A percentile compares a stretch with the other conserved stretches of the same genome.
Evolutionary conservation across 257 asterid species (phyloP).

Genomic region (Salvia hispanica): DNA sequence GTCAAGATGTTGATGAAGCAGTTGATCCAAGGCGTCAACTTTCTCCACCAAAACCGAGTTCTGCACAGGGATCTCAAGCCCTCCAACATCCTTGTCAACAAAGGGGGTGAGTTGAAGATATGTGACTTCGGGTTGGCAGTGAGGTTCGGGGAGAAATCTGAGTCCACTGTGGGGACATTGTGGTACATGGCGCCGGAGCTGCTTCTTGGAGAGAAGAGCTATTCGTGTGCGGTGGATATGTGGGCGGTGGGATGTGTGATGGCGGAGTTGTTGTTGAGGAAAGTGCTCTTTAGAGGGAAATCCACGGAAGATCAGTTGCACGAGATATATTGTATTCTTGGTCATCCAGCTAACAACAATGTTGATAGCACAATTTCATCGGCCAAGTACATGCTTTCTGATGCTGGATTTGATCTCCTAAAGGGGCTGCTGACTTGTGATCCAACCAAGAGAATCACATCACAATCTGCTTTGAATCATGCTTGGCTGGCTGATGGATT

Average conservation of each 20-base stretch:
- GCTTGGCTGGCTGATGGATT: neutral
- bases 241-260: neutral
- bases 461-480: neutral
- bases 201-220: neutral
- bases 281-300: neutral
- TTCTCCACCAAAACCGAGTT: neutral
- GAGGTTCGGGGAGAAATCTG: neutral
- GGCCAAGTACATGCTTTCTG: neutral
- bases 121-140: neutral
- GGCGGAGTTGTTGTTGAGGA: neutral
- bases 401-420: neutral
- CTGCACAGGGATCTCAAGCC: constrained; percentile 12
- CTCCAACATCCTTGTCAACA: neutral
- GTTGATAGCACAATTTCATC: neutral
- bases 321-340: neutral
- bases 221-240: neutral
- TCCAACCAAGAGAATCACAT: neutral
- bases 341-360: neutral
- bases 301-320: neutral
- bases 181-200: constrained; percentile 9
- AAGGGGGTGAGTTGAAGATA: neutral
- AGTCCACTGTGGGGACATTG: neutral
- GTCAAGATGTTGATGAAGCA: neutral
- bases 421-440: neutral
- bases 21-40: neutral